Conservation (phyloP, 768 basidiomycete genomes). For the Holtermanniella nyarrowii region DNA sequence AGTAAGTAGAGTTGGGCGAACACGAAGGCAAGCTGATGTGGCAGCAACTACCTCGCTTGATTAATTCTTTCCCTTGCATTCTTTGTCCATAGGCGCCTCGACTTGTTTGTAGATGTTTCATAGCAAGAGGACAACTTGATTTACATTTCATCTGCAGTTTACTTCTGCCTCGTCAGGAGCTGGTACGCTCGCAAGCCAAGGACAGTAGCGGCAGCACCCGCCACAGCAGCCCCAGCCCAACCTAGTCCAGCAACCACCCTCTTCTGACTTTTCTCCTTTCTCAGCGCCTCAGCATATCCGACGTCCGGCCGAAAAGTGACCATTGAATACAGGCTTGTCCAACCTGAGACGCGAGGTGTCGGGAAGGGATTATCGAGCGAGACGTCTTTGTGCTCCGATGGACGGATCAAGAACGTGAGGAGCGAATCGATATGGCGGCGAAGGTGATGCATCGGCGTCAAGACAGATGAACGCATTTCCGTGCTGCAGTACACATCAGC, state of each 20-base stretch:
- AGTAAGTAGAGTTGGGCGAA: constrained; percentile 34
- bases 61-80: not conserved
- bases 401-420: constrained; percentile 31
- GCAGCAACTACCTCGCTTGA: constrained; percentile 22
- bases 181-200: constrained; percentile 1
- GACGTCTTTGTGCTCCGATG: constrained; percentile 1
- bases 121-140: too few species aligned
- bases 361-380: constrained; percentile 49
- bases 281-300: constrained; percentile 70
- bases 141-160: too few species aligned
- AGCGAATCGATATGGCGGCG: constrained; percentile 70
- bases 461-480: constrained; percentile 90
- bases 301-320: constrained; percentile 95
- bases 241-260: constrained; percentile 45
- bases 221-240: constrained; percentile 3
- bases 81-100: not conserved
- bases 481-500: constrained; percentile 47
- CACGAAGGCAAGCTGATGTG: not conserved
- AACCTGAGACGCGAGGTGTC: constrained; percentile 54
- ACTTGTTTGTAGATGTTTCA: too few species aligned
- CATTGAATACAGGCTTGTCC: constrained; percentile 95
- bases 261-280: constrained; percentile 61
- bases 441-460: constrained; percentile 65
- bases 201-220: constrained; percentile 6
- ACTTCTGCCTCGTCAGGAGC: too few species aligned